These are phyloP conservation scores for Pseudognaphalium luteoalbum DNA, from an alignment of 129 eudicot genomes.

Conservation along the genomic window DNA sequence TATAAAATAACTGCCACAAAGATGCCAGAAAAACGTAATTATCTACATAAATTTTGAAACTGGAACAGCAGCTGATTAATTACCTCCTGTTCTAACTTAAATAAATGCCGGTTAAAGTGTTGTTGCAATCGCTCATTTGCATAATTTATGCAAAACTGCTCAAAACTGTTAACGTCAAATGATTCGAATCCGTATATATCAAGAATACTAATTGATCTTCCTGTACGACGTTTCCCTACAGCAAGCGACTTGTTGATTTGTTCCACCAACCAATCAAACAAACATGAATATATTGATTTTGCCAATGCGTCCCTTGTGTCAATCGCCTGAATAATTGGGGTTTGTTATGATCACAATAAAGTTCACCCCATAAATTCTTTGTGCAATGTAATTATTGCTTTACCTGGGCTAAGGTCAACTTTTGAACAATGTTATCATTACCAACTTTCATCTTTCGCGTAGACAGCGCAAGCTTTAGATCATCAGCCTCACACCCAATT, in stretches of 20 bases:
- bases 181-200: slow-evolving; percentile 99
- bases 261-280: slow-evolving; percentile 99
- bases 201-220: slow-evolving; percentile 97
- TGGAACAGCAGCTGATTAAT: slow-evolving; percentile 9
- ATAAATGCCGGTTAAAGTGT: slow-evolving; percentile 90
- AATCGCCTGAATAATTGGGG: slow-evolving; percentile 54
- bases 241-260: slow-evolving; percentile 95
- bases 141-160: slow-evolving; percentile 96
- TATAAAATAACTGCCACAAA: background rate
- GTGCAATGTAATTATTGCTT: background rate
- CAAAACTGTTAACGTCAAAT: slow-evolving; percentile 95
- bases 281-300: slow-evolving; percentile 94
- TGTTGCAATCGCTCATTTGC: slow-evolving; percentile 97
- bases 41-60: background rate
- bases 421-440: slow-evolving; percentile 77
- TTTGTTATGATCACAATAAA: background rate
- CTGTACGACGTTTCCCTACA: slow-evolving; percentile 95
- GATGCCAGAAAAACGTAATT: background rate
- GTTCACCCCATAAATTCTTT: background rate
- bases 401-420: slow-evolving; percentile 87
- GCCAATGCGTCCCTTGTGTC: slow-evolving; percentile 96
- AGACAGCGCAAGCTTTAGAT: slow-evolving; percentile 75
- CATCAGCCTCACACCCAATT: slow-evolving; percentile 61
- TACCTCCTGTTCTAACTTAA: slow-evolving; percentile 97
- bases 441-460: slow-evolving; percentile 79